These are phyloP conservation scores for Betula pendula DNA, from an alignment of 306 rosid species.

Conservation along the genomic window DNA sequence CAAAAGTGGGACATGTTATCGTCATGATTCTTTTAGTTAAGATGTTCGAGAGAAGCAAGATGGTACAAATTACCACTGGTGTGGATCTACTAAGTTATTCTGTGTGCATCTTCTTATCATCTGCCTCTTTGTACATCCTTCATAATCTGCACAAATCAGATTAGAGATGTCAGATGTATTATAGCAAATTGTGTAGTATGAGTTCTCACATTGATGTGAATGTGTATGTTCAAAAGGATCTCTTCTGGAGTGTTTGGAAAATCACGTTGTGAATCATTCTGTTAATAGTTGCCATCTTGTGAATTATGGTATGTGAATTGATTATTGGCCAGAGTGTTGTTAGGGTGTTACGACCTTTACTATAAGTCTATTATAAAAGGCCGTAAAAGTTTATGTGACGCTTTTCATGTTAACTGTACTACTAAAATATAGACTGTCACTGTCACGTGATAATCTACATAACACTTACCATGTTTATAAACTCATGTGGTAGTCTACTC, in stretches of 20 bases:
- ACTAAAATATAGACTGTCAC: too few relatives aligned
- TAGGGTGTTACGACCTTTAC: too few relatives aligned
- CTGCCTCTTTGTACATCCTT: constrained; percentile 93
- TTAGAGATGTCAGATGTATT: constrained; percentile 13
- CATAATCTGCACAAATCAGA: constrained; percentile 79
- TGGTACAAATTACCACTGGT: constrained; percentile 84
- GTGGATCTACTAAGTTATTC: constrained; percentile 81
- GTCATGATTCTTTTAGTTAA: constrained; percentile 96
- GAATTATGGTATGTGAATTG: neutral
- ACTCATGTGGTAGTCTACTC: too few relatives aligned
- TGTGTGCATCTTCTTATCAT: constrained; percentile 84
- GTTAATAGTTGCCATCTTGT: neutral
- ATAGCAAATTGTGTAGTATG: constrained; percentile 5
- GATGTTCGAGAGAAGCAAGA: constrained; percentile 98
- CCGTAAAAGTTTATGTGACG: too few relatives aligned
- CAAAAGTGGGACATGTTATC: constrained; percentile 92
- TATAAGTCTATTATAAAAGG: too few relatives aligned
- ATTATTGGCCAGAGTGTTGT: too few relatives aligned
- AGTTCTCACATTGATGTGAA: neutral
- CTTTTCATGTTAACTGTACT: too few relatives aligned
- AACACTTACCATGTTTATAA: too few relatives aligned
- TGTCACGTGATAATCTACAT: too few relatives aligned
- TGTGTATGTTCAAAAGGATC: neutral
- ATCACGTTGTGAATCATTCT: neutral
- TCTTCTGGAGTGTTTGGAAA: neutral